phyloP scores from a whole-genome alignment of 345 rosid genomes.

The Melaleuca quinquenervia region DNA sequence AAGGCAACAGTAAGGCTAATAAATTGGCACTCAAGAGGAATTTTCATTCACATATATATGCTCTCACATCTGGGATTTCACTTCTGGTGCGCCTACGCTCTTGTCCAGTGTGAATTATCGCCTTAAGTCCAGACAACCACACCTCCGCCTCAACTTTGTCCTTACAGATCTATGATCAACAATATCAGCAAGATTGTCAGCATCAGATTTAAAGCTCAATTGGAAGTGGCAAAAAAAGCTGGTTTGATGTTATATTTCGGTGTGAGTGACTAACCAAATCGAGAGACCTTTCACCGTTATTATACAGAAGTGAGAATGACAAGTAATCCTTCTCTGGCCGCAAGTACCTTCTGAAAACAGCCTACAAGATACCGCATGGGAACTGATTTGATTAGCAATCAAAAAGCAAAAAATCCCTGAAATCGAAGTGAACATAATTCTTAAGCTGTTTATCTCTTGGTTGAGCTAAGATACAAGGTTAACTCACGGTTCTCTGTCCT shows the following conservation, averaged over 20 bases:
- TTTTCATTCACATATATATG: not conserved
- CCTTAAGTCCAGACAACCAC: conserved; percentile 80
- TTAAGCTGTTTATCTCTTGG: not conserved
- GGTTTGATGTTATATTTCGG: not conserved
- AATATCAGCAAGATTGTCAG: not conserved
- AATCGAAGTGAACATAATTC: not conserved
- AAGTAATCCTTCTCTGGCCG: conserved; percentile 93
- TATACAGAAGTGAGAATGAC: conserved; percentile 88
- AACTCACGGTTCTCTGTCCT: conserved; percentile 95
- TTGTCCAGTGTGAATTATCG: conserved; percentile 33
- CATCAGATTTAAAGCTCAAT: not conserved
- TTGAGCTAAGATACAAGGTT: not conserved
- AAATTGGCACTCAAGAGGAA: not conserved
- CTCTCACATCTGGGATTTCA: conserved; percentile 66
- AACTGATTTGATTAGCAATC: not conserved
- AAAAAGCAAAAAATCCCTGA: not conserved
- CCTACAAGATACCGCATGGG: conserved; percentile 22
- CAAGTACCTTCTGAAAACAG: conserved; percentile 83
- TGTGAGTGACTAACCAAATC: conserved; percentile 62
- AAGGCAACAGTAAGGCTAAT: not conserved
- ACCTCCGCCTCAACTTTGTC: conserved; percentile 89
- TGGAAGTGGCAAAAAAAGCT: not conserved
- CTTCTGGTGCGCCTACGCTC: conserved; percentile 49
- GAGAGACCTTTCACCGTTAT: conserved; percentile 84
- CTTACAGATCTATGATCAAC: conserved; percentile 73